Base-by-base conservation (phyloP, 345 rosid species). In the Eucalyptus cladocalyx region DNA sequence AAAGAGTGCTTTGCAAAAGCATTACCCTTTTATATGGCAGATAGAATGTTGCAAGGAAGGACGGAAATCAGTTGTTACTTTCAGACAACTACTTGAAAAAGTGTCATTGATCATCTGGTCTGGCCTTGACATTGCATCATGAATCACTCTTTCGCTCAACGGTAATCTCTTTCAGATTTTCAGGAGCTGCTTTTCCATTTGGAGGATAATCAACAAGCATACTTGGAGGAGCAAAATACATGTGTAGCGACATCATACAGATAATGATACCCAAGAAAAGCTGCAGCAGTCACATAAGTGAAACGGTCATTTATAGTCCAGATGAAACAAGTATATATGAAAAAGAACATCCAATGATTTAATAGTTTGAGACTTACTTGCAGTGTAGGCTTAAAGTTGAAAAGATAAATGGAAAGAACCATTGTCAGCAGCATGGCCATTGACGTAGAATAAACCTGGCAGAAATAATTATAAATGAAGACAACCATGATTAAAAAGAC, bases 201-300 rank as follows among this genome's bases (percentile, higher is more conserved):
- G 92, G 34, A 12, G 99, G 96, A 90, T 93, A 89, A 90, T 95
- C 98, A 67, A 97, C 89, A 42, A 97, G 99, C 94, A 91, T 92
- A 88, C 60, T 93, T 62, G 97, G 95, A 85, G 98, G 97, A 47
- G 99, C 96, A 92, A 98, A 97, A 89, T 97, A 98, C 99, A 97
- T 95, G 89, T 97, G 99, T 30, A 97, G 94, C 3, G 99, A 98
- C 99, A 98, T 98, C 95, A 97, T 97, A 92, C 99, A 98, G 86
- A 97, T 93, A 81, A 97, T 91, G 54, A 96, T 97, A 58, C 99
- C 99, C 94, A 97, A 92, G 94, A 98, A 97, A 90, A 98, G 98
- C 99, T 98, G 97, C 94, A 93, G 28, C 86, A 88, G 88, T 88
- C 47, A 87, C 32, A 62, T 86, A 80, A 48, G 67, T 65, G 49